Base-by-base conservation (phyloP, 441 rosid species). In the Gossypium schwendimanii region DNA sequence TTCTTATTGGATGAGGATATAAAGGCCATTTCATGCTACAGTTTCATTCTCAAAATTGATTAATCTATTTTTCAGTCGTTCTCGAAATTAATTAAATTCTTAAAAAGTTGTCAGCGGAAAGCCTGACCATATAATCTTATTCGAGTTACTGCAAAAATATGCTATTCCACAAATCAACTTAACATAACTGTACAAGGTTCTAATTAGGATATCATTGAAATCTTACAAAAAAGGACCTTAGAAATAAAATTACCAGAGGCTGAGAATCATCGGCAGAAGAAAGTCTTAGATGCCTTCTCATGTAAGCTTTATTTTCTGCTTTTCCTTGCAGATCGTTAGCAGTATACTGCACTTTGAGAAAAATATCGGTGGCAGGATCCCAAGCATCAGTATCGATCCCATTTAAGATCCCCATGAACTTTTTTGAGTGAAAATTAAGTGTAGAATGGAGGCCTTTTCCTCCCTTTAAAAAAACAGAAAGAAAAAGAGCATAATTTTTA, bases 351-450 rank as follows among this genome's bases (percentile, higher is more conserved):
- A 88, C 89, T 83, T 89, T 82, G 70, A 95, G 89, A 80, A 82
- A 86, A 79, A 79, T 76, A 77, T 92, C 98, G 0, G 90, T 80
- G 23, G 87, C 87, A 12, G 99, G 98, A 85, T 95, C 90, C 99
- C 99, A 95, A 47, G 89, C 82, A 81, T 90, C 97, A 0, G 92
- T 81, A 80, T 95, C 99, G 52, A 95, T 91, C 63, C 99, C 99
- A 58, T 95, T 95, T 47, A 95, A 89, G 76, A 92, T 86, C 69
- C 99, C 99, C 47, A 86, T 45, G 63, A 95, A 95, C 82, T 95
- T 95, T 76, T 89, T 95, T 23, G 94, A 84, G 79, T 95, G 92
- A 66, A 85, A 82, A 78, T 84, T 91, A 14, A 95, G 92, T 5
- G 94, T 92, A 10, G 96, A 83, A 76, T 92, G 94, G 63, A 95